These are phyloP conservation scores for Boechera stricta DNA, from an alignment of 345 rosid species.

Conservation along the genomic window DNA sequence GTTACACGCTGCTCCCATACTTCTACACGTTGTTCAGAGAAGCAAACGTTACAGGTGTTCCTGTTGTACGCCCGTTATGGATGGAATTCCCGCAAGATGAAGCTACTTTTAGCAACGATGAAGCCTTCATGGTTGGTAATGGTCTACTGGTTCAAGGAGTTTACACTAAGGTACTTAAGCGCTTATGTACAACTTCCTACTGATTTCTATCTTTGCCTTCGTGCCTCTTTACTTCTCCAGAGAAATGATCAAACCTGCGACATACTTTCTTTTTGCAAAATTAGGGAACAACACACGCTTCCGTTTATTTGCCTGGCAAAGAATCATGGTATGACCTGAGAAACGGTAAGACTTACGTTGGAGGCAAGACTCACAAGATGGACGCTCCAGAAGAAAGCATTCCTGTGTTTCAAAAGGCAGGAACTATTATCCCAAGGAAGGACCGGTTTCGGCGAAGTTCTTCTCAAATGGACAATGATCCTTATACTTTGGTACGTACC, in stretches of 20 bases:
- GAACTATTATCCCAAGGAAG: slow-evolving; percentile 90
- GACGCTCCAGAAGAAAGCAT: slow-evolving; percentile 80
- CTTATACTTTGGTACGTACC: slow-evolving; percentile 84
- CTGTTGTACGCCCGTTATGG: slow-evolving; percentile 92
- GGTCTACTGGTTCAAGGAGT: slow-evolving; percentile 95
- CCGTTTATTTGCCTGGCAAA: slow-evolving; percentile 91
- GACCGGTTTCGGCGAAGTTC: slow-evolving; percentile 93
- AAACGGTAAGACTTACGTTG: slow-evolving; percentile 68
- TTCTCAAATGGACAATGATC: slow-evolving; percentile 92
- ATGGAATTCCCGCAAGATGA: slow-evolving; percentile 98
- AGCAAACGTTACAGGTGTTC: slow-evolving; percentile 87
- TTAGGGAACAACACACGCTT: slow-evolving; percentile 72
- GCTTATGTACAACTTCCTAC: slow-evolving; percentile 5
- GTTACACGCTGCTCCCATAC: slow-evolving; percentile 88
- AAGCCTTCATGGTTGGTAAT: slow-evolving; percentile 96
- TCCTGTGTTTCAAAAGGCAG: slow-evolving; percentile 97
- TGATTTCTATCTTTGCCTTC: slow-evolving; percentile 7
- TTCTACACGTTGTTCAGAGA: slow-evolving; percentile 96
- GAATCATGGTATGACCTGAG: slow-evolving; percentile 87
- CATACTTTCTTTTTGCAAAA: slow-evolving; percentile 7
- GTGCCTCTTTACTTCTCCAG: slow-evolving; percentile 8
- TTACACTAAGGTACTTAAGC: slow-evolving; percentile 68
- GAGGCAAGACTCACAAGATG: slow-evolving; percentile 73
- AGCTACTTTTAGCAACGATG: slow-evolving; percentile 81
- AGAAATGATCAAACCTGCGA: slow-evolving; percentile 7